Conservation (phyloP, 306 rosid genomes). For the Luffa acutangula region DNA sequence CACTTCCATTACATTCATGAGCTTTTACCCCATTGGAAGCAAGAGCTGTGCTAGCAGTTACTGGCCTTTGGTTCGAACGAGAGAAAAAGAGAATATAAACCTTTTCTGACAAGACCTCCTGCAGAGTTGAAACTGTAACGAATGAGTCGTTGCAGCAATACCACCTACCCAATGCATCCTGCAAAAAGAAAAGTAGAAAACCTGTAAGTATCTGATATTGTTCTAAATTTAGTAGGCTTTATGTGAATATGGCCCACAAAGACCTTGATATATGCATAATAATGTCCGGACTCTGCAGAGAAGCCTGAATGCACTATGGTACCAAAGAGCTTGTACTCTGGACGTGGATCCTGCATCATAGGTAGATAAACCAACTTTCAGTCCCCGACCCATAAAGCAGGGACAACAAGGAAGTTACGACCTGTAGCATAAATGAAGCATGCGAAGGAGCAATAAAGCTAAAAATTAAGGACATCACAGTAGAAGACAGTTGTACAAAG, state of each 20-base stretch:
- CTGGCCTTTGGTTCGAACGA: slow-evolving; percentile 69
- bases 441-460: not conserved
- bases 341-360: slow-evolving; percentile 76
- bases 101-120: slow-evolving; percentile 84
- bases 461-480: not conserved
- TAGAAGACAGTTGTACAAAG: not conserved
- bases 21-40: slow-evolving; percentile 52
- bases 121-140: slow-evolving; percentile 69
- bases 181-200: slow-evolving; percentile 17
- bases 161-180: slow-evolving; percentile 94
- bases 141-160: slow-evolving; percentile 86
- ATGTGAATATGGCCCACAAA: not conserved
- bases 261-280: slow-evolving; percentile 94
- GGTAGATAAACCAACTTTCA: too few species aligned
- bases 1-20: slow-evolving; percentile 55
- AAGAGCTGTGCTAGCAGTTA: slow-evolving; percentile 27
- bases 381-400: too few species aligned
- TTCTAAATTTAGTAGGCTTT: not conserved
- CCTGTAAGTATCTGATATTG: not conserved
- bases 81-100: slow-evolving; percentile 92
- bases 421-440: not conserved
- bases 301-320: slow-evolving; percentile 95
- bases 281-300: slow-evolving; percentile 96
- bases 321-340: slow-evolving; percentile 96
- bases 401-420: not conserved